These are phyloP conservation scores for Waltergamsia citrina DNA, from an alignment of 2,329 filamentous ascomycete species.

Conservation along the genomic window DNA sequence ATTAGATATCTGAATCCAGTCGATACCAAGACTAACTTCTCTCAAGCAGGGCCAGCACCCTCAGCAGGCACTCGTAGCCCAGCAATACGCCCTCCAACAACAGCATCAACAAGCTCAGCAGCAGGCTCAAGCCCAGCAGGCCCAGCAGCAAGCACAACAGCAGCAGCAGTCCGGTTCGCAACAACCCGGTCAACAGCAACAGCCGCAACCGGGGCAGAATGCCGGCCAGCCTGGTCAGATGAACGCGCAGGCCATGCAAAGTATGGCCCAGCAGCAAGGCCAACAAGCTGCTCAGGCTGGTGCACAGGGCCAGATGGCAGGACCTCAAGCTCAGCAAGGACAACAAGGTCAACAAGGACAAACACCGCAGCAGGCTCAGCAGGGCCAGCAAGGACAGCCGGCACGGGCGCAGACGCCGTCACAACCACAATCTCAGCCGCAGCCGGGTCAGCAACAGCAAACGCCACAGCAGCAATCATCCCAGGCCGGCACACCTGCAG, in stretches of 20 bases:
- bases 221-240: conserved; percentile 38
- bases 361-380: conserved; percentile 10
- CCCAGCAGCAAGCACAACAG: conserved; percentile 23
- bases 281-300: too few species aligned
- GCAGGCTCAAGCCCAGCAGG: conserved; percentile 28
- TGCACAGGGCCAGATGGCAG: conserved; percentile 18
- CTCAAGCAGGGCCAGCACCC: conserved; percentile 28
- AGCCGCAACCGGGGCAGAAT: conserved; percentile 20
- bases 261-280: conserved; percentile 32
- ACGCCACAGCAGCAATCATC: conserved; percentile 33
- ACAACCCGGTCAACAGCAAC: conserved; percentile 9
- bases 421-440: conserved; percentile 22
- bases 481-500: conserved; percentile 30
- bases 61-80: conserved; percentile 3
- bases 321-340: conserved; percentile 13
- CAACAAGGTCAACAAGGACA: conserved; percentile 17
- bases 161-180: conserved; percentile 16
- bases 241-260: conserved; percentile 34
- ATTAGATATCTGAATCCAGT: not conserved
- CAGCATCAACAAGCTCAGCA: conserved; percentile 27
- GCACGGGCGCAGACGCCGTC: conserved; percentile 23
- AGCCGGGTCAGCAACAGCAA: conserved; percentile 33
- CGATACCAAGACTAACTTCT: conserved; percentile 12
- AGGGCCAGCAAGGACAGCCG: conserved; percentile 18
- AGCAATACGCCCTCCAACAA: conserved; percentile 4